Evolutionary conservation across 2,329 filamentous ascomycete species (phyloP), one percentile per base, ranked within the genome.

Genomic region (Xylaria polymorpha): DNA sequence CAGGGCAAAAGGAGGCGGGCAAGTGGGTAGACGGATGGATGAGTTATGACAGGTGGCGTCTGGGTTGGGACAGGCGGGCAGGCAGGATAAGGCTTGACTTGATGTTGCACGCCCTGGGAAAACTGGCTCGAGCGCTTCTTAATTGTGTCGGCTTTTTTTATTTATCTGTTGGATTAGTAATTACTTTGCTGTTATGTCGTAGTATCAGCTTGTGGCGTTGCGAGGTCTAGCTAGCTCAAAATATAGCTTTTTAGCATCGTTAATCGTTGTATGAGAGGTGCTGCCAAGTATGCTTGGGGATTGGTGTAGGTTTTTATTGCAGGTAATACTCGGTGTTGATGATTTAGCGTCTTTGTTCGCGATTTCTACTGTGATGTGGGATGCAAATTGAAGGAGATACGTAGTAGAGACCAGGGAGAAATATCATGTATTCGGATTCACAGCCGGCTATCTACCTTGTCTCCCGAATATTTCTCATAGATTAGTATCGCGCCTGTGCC

Each of bases 41-140:
- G 25, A 29, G 51, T 39, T 56, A 37, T 39, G 51, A 15, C n/a
- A 20, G 48, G 59, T 9, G 67, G 67, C 67, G 67, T 70, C 50
- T n/a, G 29, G 64, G 44, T 55, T 50, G 41, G 51, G 12, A 6
- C 14, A 29, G 41, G 41, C n/a, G 3, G 6, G 15, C 9, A 15
- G 53, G 43, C 25, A 39, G 55, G 67, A 55, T 63, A 58, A 53
- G 48, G 12, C 50, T 10, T n/a, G 51, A 20, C 53, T 59, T 56
- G 44, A 55, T 50, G 39, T 59, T 20, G 25, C 25, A n/a, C 14
- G 41, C 41, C 51, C 43, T 46, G 53, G 58, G 39, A 37, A 37
- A 37, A 53, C 48, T 56, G 32, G 4, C 37, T 55, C 15, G 7
- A 10, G 25, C 25, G 3, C 18, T 35, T 57, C 18, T 37, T 43